Conservation (phyloP, 768 basidiomycete genomes). For the Mycena kentingensis region DNA sequence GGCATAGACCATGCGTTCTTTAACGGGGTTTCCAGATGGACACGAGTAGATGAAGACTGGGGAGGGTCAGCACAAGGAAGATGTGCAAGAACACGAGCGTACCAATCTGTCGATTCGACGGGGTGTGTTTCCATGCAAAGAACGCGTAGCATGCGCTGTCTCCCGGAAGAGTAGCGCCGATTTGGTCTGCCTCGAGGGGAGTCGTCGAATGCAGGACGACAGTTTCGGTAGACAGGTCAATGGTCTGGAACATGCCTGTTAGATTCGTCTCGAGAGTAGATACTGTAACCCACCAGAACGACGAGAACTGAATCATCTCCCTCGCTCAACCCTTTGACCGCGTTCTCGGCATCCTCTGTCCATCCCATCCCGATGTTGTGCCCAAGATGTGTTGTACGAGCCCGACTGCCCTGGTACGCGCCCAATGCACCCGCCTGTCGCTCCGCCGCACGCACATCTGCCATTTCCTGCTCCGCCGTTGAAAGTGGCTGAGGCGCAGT, state of each 20-base stretch:
- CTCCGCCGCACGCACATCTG: constrained; percentile 76
- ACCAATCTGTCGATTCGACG: constrained; percentile 64
- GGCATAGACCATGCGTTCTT: constrained; percentile 88
- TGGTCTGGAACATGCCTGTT: constrained; percentile 45
- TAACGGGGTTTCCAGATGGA: constrained; percentile 77
- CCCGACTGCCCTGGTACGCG: constrained; percentile 59
- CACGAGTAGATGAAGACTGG: constrained; percentile 94
- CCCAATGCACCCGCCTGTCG: constrained; percentile 48
- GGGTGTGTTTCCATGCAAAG: constrained; percentile 61
- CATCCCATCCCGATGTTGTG: constrained; percentile 67
- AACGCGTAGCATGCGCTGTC: constrained; percentile 70
- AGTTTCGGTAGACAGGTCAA: constrained; percentile 66
- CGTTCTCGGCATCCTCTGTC: constrained; percentile 63
- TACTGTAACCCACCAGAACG: constrained; percentile 54
- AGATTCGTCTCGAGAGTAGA: background rate
- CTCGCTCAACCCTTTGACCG: constrained; percentile 58
- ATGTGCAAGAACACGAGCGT: constrained; percentile 22
- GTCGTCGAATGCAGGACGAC: constrained; percentile 46
- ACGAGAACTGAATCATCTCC: constrained; percentile 56
- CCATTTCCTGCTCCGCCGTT: constrained; percentile 79
- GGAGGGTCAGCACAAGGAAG: constrained; percentile 5
- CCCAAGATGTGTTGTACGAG: constrained; percentile 57
- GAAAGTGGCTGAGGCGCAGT: constrained; percentile 83
- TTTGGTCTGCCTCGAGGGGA: constrained; percentile 42
- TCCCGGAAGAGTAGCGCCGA: constrained; percentile 53